phyloP scores from a whole-genome alignment of 495 filamentous ascomycete genomes.

The Neurospora africana region DNA sequence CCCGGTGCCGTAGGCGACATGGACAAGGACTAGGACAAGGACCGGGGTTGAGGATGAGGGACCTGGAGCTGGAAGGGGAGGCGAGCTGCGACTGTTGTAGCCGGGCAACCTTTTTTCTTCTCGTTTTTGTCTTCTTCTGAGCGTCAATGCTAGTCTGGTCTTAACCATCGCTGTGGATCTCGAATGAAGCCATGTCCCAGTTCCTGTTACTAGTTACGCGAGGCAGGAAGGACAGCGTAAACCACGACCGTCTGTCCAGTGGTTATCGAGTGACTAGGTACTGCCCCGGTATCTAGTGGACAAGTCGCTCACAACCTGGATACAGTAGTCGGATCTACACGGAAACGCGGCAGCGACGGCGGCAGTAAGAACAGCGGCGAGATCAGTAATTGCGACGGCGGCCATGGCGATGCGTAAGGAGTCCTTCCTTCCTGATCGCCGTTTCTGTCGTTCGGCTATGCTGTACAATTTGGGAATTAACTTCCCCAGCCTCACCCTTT shows the following conservation, averaged over 20 bases:
- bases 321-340: neutral
- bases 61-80: neutral
- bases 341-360: neutral
- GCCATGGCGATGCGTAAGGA: neutral
- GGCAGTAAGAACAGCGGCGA: neutral
- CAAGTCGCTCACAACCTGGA: neutral
- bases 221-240: neutral
- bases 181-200: neutral
- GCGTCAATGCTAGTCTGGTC: neutral
- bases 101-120: neutral
- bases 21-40: neutral
- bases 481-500: neutral
- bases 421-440: neutral
- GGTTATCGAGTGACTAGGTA: neutral
- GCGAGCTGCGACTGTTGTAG: neutral
- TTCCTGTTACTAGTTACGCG: neutral
- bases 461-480: neutral
- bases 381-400: neutral
- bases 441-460: neutral
- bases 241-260: neutral
- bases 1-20: neutral
- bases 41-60: neutral
- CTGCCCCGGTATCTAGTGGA: neutral
- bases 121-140: neutral
- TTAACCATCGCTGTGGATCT: neutral